Base-by-base conservation (phyloP, 202 grass and related monocot species). In the Schoenoplectus triqueter region DNA sequence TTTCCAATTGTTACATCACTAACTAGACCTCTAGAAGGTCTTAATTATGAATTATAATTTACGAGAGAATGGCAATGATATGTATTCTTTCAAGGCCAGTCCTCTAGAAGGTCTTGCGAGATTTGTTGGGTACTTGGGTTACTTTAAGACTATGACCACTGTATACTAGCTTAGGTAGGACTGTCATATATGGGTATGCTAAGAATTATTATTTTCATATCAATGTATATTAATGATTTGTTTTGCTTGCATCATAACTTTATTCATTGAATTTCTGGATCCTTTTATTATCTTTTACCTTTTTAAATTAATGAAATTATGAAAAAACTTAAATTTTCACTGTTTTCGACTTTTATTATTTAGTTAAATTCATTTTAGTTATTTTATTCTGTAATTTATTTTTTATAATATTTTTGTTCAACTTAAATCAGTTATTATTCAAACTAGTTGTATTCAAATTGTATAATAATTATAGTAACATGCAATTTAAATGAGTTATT, bases 1-100 rank as follows among this genome's bases (percentile, higher is more conserved):
- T 73, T 73, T 73, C 8, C 70, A 77, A 55, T 77, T 31, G 20
- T 77, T 56, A 42, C 22, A 57, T 77, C 73, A 41, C 11, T 17
- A 15, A 41, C 45, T 41, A 57, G 20, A 54, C 72, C 48, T 74
- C 45, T 75, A 54, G 49, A 48, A 49, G 69, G 69, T 72, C 45
- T 40, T 57, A 31, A 31, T 31, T 31, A 31, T 31, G 31, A 66
- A 18, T 62, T 62, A 62, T 17, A 18, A 18, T 15, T 6, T n/a
- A 18, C 6, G 10, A 18, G 7, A 31, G 2, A 10, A 31, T 66
- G 7, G 13, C 13, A 57, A 65, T 21, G 64, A 31, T 10, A 39
- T 10, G 11, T 40, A 66, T 4, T 31, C 19, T 10, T 66, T 66
- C 11, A 1, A 66, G 22, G 1, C 22, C 40, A 66, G 64, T 39